A percentile compares a stretch with the other conserved stretches of the same genome.
These are phyloP conservation scores for Ricinus communis DNA, from an alignment of 345 rosid genomes.

Conservation along the genomic window DNA sequence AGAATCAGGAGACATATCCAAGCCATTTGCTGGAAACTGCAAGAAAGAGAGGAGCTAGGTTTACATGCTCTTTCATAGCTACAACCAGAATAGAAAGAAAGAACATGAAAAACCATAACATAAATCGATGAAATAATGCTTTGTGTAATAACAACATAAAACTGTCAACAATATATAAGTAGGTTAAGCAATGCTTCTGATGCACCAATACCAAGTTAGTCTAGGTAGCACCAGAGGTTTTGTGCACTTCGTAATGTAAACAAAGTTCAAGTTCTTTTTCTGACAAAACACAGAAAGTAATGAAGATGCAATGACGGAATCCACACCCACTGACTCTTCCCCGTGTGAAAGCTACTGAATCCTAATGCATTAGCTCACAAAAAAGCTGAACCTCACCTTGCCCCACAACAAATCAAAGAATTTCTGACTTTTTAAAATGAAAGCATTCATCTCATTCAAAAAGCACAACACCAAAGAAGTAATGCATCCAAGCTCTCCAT, in stretches of 20 bases:
- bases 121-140: background rate
- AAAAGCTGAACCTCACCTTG: too few relatives aligned
- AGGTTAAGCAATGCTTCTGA: background rate
- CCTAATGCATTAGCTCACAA: too few relatives aligned
- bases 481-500: background rate
- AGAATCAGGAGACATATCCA: slow-evolving; percentile 53
- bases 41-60: slow-evolving; percentile 31
- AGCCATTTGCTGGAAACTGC: slow-evolving; percentile 77
- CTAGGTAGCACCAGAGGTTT: background rate
- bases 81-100: background rate
- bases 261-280: background rate
- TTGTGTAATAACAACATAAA: background rate
- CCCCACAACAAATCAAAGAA: background rate
- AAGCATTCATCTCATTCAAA: background rate
- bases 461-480: background rate
- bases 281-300: background rate
- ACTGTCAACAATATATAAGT: background rate
- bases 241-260: background rate
- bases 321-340: too few relatives aligned
- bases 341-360: too few relatives aligned
- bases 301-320: too few relatives aligned
- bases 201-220: background rate
- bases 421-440: background rate
- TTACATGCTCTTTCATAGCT: background rate
- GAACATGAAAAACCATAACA: background rate